Percentiles rank a stretch among this genome's conserved stretches.
These are phyloP conservation scores for Fusarium chaquense DNA, from an alignment of 2,329 filamentous ascomycete species.

Conservation along the genomic window DNA sequence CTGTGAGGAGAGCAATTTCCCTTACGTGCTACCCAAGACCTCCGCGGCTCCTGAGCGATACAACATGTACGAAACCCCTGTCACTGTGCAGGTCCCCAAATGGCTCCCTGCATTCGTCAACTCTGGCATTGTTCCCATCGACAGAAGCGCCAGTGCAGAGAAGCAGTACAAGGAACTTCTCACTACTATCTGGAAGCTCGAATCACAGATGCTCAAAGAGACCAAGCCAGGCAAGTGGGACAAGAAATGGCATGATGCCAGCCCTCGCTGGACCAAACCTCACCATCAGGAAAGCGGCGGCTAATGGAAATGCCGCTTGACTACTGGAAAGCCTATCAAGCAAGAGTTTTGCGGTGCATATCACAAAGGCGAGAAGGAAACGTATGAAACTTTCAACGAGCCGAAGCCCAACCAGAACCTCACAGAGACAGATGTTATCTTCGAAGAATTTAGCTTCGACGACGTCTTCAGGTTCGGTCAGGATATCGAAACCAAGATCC, in stretches of 20 bases:
- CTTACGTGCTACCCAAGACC: constrained; percentile 13
- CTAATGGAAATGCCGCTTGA: constrained; percentile 48
- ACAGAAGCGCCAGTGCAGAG: not conserved
- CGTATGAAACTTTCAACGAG: not conserved
- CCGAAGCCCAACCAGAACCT: not conserved
- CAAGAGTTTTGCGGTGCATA: constrained; percentile 38
- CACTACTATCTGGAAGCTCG: constrained; percentile 33
- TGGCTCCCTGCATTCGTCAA: constrained; percentile 37
- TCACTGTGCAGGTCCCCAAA: constrained; percentile 22
- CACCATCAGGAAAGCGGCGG: constrained; percentile 40
- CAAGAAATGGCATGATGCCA: constrained; percentile 40
- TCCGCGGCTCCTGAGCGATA: not conserved
- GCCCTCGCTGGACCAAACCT: constrained; percentile 30
- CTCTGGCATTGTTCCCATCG: constrained; percentile 26
- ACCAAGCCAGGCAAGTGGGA: constrained; percentile 28
- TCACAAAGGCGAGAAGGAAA: not conserved
- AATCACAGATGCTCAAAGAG: constrained; percentile 15
- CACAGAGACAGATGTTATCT: constrained; percentile 12
- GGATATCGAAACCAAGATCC: not conserved
- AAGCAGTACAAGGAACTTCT: constrained; percentile 39
- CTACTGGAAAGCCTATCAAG: constrained; percentile 25
- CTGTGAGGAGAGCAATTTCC: constrained; percentile 4
- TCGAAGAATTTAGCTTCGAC: constrained; percentile 10
- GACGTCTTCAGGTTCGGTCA: not conserved
- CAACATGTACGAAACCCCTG: constrained; percentile 11